phyloP scores from a whole-genome alignment of 371 early-diverging fungal species.

The Smittium mucronatum region DNA sequence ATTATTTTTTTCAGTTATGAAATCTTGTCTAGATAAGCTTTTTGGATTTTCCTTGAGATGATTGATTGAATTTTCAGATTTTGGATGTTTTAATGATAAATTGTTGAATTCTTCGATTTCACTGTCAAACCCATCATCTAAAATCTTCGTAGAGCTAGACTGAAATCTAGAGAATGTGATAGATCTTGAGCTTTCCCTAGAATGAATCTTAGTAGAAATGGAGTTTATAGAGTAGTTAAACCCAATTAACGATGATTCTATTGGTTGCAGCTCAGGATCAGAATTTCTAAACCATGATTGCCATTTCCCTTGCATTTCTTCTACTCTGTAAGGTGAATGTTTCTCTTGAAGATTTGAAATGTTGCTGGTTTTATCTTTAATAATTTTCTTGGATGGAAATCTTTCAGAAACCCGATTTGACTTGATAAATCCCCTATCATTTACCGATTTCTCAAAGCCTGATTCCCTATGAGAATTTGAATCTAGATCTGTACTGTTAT shows the following conservation, averaged over 20 bases:
- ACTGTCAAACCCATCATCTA: neutral
- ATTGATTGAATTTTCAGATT: neutral
- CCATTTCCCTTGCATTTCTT: neutral
- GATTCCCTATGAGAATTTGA: too few relatives aligned
- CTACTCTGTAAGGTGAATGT: neutral
- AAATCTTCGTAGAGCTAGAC: neutral
- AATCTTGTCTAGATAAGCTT: neutral
- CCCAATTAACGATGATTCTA: neutral
- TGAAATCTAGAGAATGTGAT: neutral
- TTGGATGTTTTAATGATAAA: too few relatives aligned
- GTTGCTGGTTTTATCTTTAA: neutral
- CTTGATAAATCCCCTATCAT: too few relatives aligned
- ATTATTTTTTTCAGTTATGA: neutral
- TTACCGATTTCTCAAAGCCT: neutral
- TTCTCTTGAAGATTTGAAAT: neutral
- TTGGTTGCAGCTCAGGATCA: conserved; percentile 2
- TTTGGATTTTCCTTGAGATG: neutral
- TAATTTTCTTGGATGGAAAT: conserved; percentile 1
- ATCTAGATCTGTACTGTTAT: too few relatives aligned
- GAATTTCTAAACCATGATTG: conserved; percentile 9
- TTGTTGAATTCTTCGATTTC: neutral
- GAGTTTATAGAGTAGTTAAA: neutral
- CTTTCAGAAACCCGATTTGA: too few relatives aligned
- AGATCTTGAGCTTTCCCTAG: neutral
- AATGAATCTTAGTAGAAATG: neutral